Evolutionary conservation across 257 asterid genomes (phyloP), one percentile per base, ranked within the genome.

Genomic region (Solanum gandarillasii): DNA sequence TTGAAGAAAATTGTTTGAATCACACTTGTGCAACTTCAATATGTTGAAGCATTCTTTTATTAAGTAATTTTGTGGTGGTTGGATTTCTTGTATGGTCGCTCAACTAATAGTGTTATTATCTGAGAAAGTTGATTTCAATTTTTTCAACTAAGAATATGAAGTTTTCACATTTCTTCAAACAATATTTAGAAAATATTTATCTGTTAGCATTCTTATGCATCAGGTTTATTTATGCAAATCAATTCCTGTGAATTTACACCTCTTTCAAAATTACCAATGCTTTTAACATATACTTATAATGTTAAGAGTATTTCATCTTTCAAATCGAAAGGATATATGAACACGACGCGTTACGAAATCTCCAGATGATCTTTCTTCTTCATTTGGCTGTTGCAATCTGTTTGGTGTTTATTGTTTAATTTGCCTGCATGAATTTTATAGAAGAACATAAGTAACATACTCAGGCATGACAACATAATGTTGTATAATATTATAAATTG

Each of bases 361-460:
- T 86, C 75, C 84, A 20, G 12, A 36, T 68, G 75, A 29, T 14
- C 75, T 48, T 52, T 46, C 10, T 72, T 27, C 6, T 38, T 23
- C 29, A 39, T 84, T 41, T 52, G 85, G 43, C 32, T 87, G 35
- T 88, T 89, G 95, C 99, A 96, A 73, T 71, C 93, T 38, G 65
- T 68, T 31, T 91, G 90, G 89, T 93, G 94, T 86, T 88, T 92
- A 88, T 89, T 83, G 71, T 48, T 87, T 85, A 83, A 90, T 91
- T 95, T 92, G 89, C 98, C 98, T 96, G 95, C 93, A 91, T 14
- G 11, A 86, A 87, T 70, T 65, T 74, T 38, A 55, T 21, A 46
- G n/a, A 62, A 62, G 84, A 32, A 87, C 35, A 87, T 67, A 6
- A 72, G 62, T 31, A 83, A 46, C 39, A 79, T 29, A 35, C 38